These are phyloP conservation scores for Lepidium didymum DNA, from an alignment of 345 rosid species.

Conservation along the genomic window DNA sequence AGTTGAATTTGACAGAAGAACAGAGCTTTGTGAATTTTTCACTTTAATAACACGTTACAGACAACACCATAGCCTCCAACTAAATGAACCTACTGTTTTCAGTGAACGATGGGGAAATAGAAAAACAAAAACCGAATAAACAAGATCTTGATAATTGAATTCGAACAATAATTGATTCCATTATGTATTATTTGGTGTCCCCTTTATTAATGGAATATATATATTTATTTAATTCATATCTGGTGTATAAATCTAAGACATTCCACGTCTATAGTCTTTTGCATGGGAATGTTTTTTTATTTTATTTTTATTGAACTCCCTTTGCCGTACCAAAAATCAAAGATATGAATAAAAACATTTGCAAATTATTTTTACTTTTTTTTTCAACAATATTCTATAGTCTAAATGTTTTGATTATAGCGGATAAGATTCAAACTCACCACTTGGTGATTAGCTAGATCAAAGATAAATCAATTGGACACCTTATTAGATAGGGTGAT, in stretches of 20 bases:
- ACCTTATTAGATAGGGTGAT: no score
- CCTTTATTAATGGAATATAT: not conserved
- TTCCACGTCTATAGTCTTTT: constrained; percentile 16
- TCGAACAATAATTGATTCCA: constrained; percentile 1
- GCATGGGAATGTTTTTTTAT: constrained; percentile 4
- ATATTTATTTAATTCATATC: not conserved
- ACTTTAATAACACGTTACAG: not conserved
- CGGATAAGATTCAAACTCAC: no score
- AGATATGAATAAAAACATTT: no score
- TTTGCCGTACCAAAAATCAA: not conserved
- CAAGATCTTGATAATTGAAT: not conserved
- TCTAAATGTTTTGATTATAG: no score
- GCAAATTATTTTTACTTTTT: no score
- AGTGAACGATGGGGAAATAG: not conserved
- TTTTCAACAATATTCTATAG: no score
- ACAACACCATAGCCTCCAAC: not conserved
- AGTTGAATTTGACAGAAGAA: not conserved
- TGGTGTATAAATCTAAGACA: constrained; percentile 1
- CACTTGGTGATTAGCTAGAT: no score
- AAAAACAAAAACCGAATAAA: not conserved
- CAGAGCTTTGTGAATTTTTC: not conserved
- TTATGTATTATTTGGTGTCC: not conserved
- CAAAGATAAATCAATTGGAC: no score
- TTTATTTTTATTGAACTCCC: not conserved
- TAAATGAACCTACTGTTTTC: not conserved